Percentiles rank a stretch among this genome's conserved stretches.
Evolutionary conservation across 352 stramenopile genomes (phyloP).

Genomic region (Phytophthora tentaculata): DNA sequence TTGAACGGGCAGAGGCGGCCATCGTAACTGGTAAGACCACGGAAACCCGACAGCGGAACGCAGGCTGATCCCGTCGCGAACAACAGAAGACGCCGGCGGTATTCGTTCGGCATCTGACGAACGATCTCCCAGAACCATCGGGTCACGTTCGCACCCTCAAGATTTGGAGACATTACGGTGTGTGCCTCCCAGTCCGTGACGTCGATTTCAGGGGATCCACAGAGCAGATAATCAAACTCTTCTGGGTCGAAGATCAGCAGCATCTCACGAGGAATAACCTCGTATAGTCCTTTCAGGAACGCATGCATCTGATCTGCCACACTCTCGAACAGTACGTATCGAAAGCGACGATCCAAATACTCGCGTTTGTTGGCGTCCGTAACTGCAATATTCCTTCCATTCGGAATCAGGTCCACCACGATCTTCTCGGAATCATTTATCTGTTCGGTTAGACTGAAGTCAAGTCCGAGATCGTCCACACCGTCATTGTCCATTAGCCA

Average conservation of each 20-base stretch:
- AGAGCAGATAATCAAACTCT: constrained; percentile 97
- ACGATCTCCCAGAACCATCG: constrained; percentile 98
- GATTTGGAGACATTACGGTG: constrained; percentile 68
- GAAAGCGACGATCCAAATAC: constrained; percentile 91
- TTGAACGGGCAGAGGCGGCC: constrained; percentile 79
- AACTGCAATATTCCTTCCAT: constrained; percentile 78
- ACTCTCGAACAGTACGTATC: constrained; percentile 63
- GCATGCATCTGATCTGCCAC: constrained; percentile 62
- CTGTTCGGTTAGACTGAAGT: constrained; percentile 62
- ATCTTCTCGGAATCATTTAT: constrained; percentile 36
- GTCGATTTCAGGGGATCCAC: constrained; percentile 95
- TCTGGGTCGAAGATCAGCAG: constrained; percentile 97
- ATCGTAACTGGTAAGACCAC: constrained; percentile 81
- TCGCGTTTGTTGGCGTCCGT: constrained; percentile 95
- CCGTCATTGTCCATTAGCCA: constrained; percentile 63
- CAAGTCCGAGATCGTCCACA: constrained; percentile 61
- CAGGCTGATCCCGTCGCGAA: constrained; percentile 85
- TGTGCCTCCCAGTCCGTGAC: constrained; percentile 95
- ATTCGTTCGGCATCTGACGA: constrained; percentile 84
- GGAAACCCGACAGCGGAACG: constrained; percentile 78
- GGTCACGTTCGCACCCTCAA: constrained; percentile 41
- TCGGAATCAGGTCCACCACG: constrained; percentile 54
- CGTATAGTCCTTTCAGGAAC: constrained; percentile 94
- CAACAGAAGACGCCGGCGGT: constrained; percentile 72
- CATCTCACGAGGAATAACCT: constrained; percentile 94